phyloP scores from a whole-genome alignment of 768 basidiomycete genomes.

The Lentinula detonsa region DNA sequence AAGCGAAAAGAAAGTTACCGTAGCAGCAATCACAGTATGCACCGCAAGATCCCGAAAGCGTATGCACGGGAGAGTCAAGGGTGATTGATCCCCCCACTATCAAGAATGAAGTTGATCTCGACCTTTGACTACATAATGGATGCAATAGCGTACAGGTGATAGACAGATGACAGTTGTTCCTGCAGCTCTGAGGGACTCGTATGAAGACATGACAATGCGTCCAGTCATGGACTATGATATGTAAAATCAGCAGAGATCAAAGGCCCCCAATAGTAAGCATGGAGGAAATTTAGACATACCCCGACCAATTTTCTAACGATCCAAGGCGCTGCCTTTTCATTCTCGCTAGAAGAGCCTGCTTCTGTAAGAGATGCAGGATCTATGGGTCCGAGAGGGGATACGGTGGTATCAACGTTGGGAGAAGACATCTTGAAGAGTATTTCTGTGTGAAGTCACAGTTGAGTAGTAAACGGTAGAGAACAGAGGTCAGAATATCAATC shows the following conservation, averaged over 20 bases:
- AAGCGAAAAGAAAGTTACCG: constrained; percentile 27
- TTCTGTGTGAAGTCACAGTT: too few relatives aligned
- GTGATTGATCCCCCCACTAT: constrained; percentile 62
- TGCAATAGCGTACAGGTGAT: constrained; percentile 41
- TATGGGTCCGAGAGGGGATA: constrained; percentile 41
- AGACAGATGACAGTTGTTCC: constrained; percentile 56
- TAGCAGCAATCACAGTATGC: constrained; percentile 55
- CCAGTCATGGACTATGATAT: constrained; percentile 49
- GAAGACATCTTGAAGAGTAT: not conserved
- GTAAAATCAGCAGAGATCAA: not conserved
- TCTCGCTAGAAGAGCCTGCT: constrained; percentile 32
- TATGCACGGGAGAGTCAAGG: constrained; percentile 56
- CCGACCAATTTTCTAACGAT: constrained; percentile 59
- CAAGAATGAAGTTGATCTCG: not conserved
- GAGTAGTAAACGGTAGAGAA: too few relatives aligned
- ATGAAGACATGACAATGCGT: constrained; percentile 57
- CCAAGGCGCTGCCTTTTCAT: constrained; percentile 56
- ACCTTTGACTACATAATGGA: not conserved
- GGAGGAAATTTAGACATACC: constrained; percentile 27
- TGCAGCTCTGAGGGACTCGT: constrained; percentile 54
- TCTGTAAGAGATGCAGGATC: constrained; percentile 38
- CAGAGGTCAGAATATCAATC: too few relatives aligned
- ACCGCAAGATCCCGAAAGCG: constrained; percentile 58
- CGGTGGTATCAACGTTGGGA: not conserved
- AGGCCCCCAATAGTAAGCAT: not conserved